Conservation (phyloP, 257 asterid species). For the Salvia miltiorrhiza region DNA sequence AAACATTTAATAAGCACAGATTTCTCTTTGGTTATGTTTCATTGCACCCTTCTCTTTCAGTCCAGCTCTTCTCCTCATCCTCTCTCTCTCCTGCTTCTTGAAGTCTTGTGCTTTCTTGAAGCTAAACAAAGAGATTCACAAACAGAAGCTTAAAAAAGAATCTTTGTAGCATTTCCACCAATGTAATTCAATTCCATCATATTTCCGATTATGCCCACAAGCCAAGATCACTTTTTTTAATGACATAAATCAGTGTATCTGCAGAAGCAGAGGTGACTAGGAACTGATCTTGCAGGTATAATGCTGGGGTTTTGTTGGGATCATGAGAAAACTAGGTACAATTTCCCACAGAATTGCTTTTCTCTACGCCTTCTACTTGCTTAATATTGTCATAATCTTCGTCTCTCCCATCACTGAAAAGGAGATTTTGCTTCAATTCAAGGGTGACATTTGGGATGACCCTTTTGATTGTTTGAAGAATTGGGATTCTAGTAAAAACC, state of each 20-base stretch:
- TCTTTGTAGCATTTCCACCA: too few species aligned
- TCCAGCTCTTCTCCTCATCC: not conserved
- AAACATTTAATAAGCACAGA: too few species aligned
- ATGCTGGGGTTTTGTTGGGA: too few species aligned
- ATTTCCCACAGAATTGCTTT: constrained; percentile 36
- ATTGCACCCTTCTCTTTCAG: too few species aligned
- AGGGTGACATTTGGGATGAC: constrained; percentile 76
- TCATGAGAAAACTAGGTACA: constrained; percentile 63
- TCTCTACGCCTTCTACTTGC: constrained; percentile 36
- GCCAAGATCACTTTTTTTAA: not conserved
- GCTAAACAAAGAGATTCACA: constrained; percentile 18
- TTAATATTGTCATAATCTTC: constrained; percentile 21
- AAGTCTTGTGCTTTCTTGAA: constrained; percentile 20
- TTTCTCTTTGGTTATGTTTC: too few species aligned
- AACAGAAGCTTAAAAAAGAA: not conserved
- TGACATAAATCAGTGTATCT: too few species aligned
- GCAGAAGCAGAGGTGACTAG: constrained; percentile 10
- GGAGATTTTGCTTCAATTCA: constrained; percentile 89
- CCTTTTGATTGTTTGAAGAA: constrained; percentile 66
- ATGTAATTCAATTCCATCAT: constrained; percentile 28
- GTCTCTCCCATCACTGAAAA: constrained; percentile 69
- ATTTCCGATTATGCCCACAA: constrained; percentile 1
- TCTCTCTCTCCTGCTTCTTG: not conserved
- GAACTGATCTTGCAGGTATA: constrained; percentile 25
- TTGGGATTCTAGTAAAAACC: constrained; percentile 60